These are phyloP conservation scores for Anthostomella pinea DNA, from an alignment of 2,329 filamentous ascomycete genomes.

Conservation along the genomic window DNA sequence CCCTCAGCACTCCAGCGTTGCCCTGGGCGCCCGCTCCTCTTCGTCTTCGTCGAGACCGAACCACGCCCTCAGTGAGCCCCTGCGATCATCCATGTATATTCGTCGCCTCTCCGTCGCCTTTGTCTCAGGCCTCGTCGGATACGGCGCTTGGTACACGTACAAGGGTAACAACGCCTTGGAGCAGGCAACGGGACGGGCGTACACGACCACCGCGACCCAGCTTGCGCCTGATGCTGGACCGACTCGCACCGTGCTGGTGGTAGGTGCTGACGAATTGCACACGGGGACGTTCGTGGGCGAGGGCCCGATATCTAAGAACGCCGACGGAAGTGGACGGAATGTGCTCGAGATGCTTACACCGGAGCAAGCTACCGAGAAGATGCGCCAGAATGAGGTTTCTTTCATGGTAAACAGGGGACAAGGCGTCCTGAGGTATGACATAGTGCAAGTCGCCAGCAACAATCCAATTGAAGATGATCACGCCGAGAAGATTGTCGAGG, in stretches of 20 bases:
- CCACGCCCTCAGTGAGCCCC: conserved; percentile 43
- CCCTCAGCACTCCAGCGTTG: conserved; percentile 18
- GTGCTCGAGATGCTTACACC: conserved; percentile 95
- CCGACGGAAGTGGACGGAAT: conserved; percentile 77
- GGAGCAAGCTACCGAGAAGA: conserved; percentile 86
- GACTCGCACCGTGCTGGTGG: conserved; percentile 72
- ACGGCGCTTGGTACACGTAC: conserved; percentile 75
- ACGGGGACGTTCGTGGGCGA: conserved; percentile 84
- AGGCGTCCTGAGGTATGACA: conserved; percentile 90
- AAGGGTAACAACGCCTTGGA: conserved; percentile 43
- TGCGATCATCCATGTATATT: conserved; percentile 72
- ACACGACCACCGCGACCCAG: conserved; percentile 37
- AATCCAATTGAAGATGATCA: conserved; percentile 98
- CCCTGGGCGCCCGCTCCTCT: conserved; percentile 40
- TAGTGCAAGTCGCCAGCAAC: conserved; percentile 93
- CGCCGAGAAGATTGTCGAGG: conserved; percentile 94
- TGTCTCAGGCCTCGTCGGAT: conserved; percentile 69
- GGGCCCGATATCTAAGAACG: conserved; percentile 82
- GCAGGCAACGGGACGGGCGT: conserved; percentile 35
- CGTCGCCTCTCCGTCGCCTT: conserved; percentile 66
- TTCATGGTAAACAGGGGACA: conserved; percentile 85
- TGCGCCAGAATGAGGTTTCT: conserved; percentile 86
- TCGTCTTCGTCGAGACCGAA: conserved; percentile 33
- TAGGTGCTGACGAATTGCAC: conserved; percentile 87
- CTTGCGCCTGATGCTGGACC: conserved; percentile 39